These are phyloP conservation scores for Angomonas desouzai DNA, from an alignment of 208 protist genomes.

Conservation along the genomic window DNA sequence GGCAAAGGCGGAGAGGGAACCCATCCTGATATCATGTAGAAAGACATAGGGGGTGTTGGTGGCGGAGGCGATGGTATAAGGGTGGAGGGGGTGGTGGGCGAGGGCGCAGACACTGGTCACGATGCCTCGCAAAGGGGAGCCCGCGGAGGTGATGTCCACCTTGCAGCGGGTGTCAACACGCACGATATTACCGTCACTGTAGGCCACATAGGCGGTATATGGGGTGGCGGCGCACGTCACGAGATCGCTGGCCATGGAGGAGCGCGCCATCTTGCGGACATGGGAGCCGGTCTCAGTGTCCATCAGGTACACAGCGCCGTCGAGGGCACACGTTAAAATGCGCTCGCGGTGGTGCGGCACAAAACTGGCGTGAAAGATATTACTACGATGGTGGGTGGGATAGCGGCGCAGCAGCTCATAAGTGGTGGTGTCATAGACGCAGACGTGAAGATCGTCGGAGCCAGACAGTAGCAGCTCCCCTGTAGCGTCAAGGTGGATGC, in stretches of 20 bases:
- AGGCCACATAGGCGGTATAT: conserved; percentile 34
- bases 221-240: conserved; percentile 24
- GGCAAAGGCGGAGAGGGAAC: conserved; percentile 25
- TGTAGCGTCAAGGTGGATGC: conserved; percentile 23
- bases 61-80: conserved; percentile 31
- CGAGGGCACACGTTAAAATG: conserved; percentile 34
- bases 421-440: conserved; percentile 30
- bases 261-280: conserved; percentile 14
- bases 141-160: conserved; percentile 4
- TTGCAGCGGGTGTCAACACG: conserved; percentile 32
- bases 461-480: conserved; percentile 38
- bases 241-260: conserved; percentile 26
- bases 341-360: conserved; percentile 12
- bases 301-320: conserved; percentile 33
- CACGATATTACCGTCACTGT: conserved; percentile 28
- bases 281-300: conserved; percentile 24
- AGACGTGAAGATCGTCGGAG: conserved; percentile 38
- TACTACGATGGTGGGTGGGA: conserved; percentile 33
- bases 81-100: conserved; percentile 28
- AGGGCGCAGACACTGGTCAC: conserved; percentile 25
- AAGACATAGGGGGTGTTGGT: conserved; percentile 37
- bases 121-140: conserved; percentile 18
- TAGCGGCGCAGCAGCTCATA: conserved; percentile 11
- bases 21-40: conserved; percentile 54
- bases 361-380: conserved; percentile 56